Percentiles rank a stretch among this genome's conserved stretches.
These are phyloP conservation scores for Suillus subaureus DNA, from an alignment of 768 basidiomycete genomes.

Conservation along the genomic window DNA sequence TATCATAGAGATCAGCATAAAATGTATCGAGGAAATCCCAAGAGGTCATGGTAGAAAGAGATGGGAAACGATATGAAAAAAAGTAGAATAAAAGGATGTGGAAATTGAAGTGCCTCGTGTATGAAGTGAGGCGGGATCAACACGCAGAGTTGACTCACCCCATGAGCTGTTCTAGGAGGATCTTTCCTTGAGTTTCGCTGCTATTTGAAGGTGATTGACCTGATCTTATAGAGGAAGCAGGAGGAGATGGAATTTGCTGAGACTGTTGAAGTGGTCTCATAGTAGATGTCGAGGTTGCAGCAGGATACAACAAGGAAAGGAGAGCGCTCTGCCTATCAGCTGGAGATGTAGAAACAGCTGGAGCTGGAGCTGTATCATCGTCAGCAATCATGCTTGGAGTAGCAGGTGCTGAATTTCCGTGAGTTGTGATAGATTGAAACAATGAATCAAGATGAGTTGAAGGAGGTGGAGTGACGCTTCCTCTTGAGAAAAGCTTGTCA, in stretches of 20 bases:
- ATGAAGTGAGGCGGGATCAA: slow-evolving; percentile 27
- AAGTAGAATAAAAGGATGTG: slow-evolving; percentile 24
- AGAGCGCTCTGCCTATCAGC: slow-evolving; percentile 77
- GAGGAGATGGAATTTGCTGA: slow-evolving; percentile 73
- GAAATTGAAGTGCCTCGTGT: slow-evolving; percentile 25
- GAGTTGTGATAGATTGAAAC: slow-evolving; percentile 54
- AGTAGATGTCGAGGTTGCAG: slow-evolving; percentile 39
- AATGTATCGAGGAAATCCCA: slow-evolving; percentile 35
- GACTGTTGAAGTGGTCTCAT: slow-evolving; percentile 26
- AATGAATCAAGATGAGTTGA: slow-evolving; percentile 68
- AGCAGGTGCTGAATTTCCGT: slow-evolving; percentile 47
- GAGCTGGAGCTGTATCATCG: slow-evolving; percentile 40
- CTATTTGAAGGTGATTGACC: slow-evolving; percentile 54
- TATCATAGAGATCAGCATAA: slow-evolving; percentile 33
- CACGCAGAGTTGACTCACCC: slow-evolving; percentile 55
- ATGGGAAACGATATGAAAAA: slow-evolving; percentile 15
- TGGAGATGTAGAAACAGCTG: slow-evolving; percentile 31
- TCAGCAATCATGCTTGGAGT: slow-evolving; percentile 45
- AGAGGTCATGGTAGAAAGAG: slow-evolving; percentile 31
- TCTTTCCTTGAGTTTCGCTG: slow-evolving; percentile 71
- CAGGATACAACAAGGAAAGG: slow-evolving; percentile 65
- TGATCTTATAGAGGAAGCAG: slow-evolving; percentile 57
- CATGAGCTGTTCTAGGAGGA: slow-evolving; percentile 80
- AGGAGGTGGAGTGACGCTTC: slow-evolving; percentile 56
- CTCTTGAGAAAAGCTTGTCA: slow-evolving; percentile 53